Percentiles rank a stretch among this genome's conserved stretches.
phyloP scores from a whole-genome alignment of 2,329 filamentous ascomycete genomes.

The Epichloe glyceriae region DNA sequence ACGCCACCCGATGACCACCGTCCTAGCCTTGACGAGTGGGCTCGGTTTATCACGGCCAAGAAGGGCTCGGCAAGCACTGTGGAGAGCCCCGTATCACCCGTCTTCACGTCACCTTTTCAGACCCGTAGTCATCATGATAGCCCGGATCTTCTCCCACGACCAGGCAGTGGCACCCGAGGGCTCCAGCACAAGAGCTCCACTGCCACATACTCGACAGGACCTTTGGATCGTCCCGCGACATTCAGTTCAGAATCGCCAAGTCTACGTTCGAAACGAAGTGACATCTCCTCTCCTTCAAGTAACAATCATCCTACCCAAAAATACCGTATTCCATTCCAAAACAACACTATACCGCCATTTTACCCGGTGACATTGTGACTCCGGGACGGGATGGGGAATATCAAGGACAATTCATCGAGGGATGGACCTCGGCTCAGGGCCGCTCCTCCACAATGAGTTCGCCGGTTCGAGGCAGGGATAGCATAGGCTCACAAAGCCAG shows the following conservation, averaged over 20 bases:
- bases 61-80: constrained; percentile 30
- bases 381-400: constrained; percentile 42
- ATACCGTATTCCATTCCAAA: constrained; percentile 25
- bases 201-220: constrained; percentile 33
- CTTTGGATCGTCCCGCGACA: constrained; percentile 35
- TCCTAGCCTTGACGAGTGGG: constrained; percentile 46
- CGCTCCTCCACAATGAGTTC: constrained; percentile 46
- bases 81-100: constrained; percentile 40
- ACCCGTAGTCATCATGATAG: constrained; percentile 27
- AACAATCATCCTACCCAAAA: constrained; percentile 28
- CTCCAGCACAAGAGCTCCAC: constrained; percentile 36
- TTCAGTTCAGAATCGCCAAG: constrained; percentile 47
- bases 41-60: constrained; percentile 35
- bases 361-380: constrained; percentile 43
- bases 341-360: constrained; percentile 37
- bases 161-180: constrained; percentile 29
- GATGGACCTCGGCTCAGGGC: constrained; percentile 47
- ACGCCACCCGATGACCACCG: constrained; percentile 37
- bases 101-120: constrained; percentile 41
- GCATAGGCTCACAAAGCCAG: constrained; percentile 37
- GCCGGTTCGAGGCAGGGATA: constrained; percentile 40
- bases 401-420: constrained; percentile 43
- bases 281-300: constrained; percentile 46
- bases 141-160: constrained; percentile 29
- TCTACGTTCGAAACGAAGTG: constrained; percentile 47